phyloP scores from a whole-genome alignment of 306 rosid species.

The Benincasa hispida region DNA sequence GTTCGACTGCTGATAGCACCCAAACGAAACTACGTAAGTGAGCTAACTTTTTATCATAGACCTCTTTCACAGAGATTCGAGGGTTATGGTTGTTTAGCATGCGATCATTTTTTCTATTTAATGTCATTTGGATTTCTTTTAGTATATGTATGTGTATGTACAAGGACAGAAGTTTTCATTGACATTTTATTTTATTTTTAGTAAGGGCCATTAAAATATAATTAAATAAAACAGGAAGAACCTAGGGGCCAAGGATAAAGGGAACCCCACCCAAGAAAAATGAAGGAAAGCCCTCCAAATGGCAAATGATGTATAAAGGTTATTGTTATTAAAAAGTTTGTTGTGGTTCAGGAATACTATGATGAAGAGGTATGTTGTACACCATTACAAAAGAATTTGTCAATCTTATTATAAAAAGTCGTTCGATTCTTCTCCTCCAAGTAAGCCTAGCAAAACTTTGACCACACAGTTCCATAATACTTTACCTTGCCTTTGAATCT shows the following conservation, averaged over 20 bases:
- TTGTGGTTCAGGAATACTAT: background rate
- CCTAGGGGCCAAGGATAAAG: background rate
- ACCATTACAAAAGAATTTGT: background rate
- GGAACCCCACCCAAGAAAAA: too few relatives aligned
- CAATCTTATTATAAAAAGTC: background rate
- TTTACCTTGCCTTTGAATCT: background rate
- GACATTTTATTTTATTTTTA: background rate
- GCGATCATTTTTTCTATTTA: background rate
- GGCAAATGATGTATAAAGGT: background rate
- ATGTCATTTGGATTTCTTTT: background rate
- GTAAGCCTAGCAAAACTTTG: background rate
- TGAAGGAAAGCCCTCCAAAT: background rate
- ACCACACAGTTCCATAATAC: background rate
- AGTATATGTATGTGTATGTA: background rate
- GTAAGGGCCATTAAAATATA: background rate
- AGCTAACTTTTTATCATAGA: background rate
- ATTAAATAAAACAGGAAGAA: background rate
- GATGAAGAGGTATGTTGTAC: background rate
- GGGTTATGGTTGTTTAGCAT: slow-evolving; percentile 9
- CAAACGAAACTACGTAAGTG: slow-evolving; percentile 81
- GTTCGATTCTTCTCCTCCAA: background rate
- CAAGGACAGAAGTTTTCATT: background rate
- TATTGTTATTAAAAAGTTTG: background rate
- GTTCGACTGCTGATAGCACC: slow-evolving; percentile 70
- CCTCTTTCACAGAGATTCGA: background rate